Conservation (phyloP, 2,329 filamentous ascomycete genomes). For the Zymoseptoria brevis region DNA sequence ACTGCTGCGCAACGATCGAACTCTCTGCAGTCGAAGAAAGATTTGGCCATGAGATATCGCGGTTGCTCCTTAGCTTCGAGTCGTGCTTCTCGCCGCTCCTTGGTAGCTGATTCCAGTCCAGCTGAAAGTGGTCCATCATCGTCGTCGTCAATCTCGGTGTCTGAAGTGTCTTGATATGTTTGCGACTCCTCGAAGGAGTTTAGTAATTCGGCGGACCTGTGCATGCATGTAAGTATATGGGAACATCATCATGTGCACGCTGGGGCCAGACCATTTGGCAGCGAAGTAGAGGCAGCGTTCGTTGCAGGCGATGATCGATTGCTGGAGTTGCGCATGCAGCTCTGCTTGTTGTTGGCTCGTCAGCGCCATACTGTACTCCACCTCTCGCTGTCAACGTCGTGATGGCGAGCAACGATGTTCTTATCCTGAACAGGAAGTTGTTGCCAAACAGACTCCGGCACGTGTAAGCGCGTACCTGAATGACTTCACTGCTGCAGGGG, state of each 20-base stretch:
- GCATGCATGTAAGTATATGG: conserved; percentile 8
- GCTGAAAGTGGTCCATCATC: background rate
- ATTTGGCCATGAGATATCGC: conserved; percentile 83
- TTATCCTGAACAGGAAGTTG: background rate
- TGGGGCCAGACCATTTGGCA: conserved; percentile 69
- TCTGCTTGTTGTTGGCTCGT: conserved; percentile 44
- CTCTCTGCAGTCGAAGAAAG: conserved; percentile 90
- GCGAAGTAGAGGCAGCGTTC: conserved; percentile 94
- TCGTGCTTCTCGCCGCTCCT: conserved; percentile 62
- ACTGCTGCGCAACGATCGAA: conserved; percentile 86
- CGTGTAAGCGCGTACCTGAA: background rate
- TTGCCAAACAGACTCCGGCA: background rate
- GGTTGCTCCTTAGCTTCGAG: conserved; percentile 73
- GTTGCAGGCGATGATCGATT: conserved; percentile 82
- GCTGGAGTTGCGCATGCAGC: conserved; percentile 67
- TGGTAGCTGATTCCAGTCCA: conserved; percentile 46
- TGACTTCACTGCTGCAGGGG: background rate
- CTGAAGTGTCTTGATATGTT: conserved; percentile 39
- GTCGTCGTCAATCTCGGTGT: conserved; percentile 39
- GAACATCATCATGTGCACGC: background rate
- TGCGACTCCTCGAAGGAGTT: conserved; percentile 63
- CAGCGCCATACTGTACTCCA: conserved; percentile 24
- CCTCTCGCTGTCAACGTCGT: background rate
- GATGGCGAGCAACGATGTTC: background rate
- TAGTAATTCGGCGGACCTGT: conserved; percentile 81